Base-by-base conservation (phyloP, 257 asterid species). In the Coffea canephora region DNA sequence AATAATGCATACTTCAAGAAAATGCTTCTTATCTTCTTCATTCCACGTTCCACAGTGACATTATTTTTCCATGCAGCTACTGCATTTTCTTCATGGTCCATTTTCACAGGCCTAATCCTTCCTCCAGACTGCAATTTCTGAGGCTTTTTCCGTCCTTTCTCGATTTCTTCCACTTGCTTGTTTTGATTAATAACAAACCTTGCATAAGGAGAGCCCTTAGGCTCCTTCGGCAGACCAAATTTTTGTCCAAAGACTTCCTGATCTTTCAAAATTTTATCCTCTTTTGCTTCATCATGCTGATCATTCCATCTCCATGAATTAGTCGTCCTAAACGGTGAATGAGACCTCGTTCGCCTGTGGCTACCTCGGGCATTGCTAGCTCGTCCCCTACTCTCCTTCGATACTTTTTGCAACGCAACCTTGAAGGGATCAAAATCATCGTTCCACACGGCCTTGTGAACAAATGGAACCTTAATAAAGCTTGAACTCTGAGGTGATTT, bases 161-260 rank as follows among this genome's bases (percentile, higher is more conserved):
- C 84, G 73, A 79, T 83, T 46, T 78, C 80, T 54, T 73, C 74
- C 75, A 79, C 83, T 79, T 82, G 85, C 77, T 86, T 83, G 5
- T 84, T 83, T 73, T 90, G 91, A 61, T 88, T 87, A 6, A 86
- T 78, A 34, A 90, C 93, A 89, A 89, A 91, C 80, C 96, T 89
- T 57, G 96, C 93, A 54, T 91, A 91, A 3, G 85, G 86, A 23
- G 93, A 89, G 57, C 97, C 96, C 74, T 90, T 93, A 75, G 89
- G 86, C 73, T 91, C 91, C 74, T 82, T 77, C 1, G 89, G 94
- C 69, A 87, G 81, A 48, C 83, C 82, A 50, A 66, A 59, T 57
- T 82, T 83, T 25, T 82, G 77, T 34, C 66, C 36, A 10, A 77
- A 81, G 69, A 54, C 41, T 72, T 83, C 83, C 74, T 54, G 68